Evolutionary conservation across 805 yeast genomes (phyloP).

Genomic region (Lipomyces mesembrius): DNA sequence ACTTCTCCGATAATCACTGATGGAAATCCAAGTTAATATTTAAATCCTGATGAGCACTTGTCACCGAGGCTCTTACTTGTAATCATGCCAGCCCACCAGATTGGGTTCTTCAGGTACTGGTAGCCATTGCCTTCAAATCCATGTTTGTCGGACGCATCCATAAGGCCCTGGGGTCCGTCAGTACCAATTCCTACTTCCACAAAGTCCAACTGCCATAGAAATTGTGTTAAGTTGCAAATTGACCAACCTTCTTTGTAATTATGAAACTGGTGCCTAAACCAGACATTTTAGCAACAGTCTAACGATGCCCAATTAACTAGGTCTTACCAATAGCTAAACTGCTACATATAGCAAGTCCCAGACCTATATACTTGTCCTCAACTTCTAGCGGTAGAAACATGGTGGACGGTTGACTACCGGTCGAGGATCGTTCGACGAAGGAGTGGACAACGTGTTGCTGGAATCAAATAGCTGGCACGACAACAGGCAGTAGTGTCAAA

Average conservation of each 20-base stretch:
- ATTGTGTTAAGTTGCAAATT: background rate
- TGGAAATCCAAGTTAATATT: background rate
- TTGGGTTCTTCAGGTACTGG: constrained; percentile 78
- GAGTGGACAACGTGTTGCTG: background rate
- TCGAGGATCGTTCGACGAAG: background rate
- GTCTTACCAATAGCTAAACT: constrained; percentile 90
- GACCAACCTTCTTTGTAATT: constrained; percentile 66
- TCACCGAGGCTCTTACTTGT: constrained; percentile 47
- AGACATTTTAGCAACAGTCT: constrained; percentile 4
- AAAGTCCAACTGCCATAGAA: background rate
- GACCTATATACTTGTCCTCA: constrained; percentile 87
- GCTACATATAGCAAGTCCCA: constrained; percentile 83
- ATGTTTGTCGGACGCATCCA: constrained; percentile 65
- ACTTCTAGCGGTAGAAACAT: constrained; percentile 41
- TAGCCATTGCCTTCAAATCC: constrained; percentile 74
- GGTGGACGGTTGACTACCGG: background rate
- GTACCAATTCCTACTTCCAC: background rate
- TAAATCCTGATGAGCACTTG: background rate
- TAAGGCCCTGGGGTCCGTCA: constrained; percentile 57
- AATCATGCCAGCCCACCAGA: constrained; percentile 93
- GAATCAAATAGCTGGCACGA: background rate
- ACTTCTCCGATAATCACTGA: constrained; percentile 83
- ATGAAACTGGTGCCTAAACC: constrained; percentile 55
- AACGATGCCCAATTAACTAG: background rate
- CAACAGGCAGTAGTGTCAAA: background rate